Evolutionary conservation across 306 rosid species (phyloP), one percentile per base, ranked within the genome.

Genomic region (Sesbania bispinosa): DNA sequence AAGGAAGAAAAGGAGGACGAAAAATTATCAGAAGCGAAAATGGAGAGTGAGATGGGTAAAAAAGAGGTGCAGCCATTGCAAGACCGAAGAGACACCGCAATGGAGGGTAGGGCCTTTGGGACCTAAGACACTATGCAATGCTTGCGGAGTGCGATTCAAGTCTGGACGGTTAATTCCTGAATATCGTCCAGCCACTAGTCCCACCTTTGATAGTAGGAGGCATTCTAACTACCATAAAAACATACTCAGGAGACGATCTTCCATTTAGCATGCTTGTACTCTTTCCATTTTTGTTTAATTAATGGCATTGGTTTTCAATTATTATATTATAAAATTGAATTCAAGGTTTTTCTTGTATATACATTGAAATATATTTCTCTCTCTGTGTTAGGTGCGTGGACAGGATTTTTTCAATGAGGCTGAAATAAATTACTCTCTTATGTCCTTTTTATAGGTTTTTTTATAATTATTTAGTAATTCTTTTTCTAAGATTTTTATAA

Each of bases 41-140:
- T 5, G 7, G 7, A 35, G 15, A 13, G 21, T 29, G 32, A 6
- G 6, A 0, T 11, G 53, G 38, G 15, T 3, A 8, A 60, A 2
- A 1, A 72, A 46, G 29, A 32, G 13, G 7, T 73, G 77, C 2
- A 60, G 39, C 2, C 77, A 73, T 14, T 73, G 77, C 4, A 0
- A 32, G 4, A 4, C 61, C 0, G 83, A 80, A 11, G 82, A 84
- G 66, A 84, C 88, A 2, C 88, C 88, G 0, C 83, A 73, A 4
- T 84, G 88, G 88, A 77, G 88, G 39, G 32, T 32, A 2, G 88
- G 88, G 23, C 88, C 88, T 0, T 7, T 32, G 57, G 87, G 87
- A 5, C 85, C 85, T 0, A 84, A 84, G 29, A 84, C 88, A 0
- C 62, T 80, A 1, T 80, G 87, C 33, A 83, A 83, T 29, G 87